Base-by-base conservation (phyloP, 1,139 yeast species). In the Blastobotrys proliferans region DNA sequence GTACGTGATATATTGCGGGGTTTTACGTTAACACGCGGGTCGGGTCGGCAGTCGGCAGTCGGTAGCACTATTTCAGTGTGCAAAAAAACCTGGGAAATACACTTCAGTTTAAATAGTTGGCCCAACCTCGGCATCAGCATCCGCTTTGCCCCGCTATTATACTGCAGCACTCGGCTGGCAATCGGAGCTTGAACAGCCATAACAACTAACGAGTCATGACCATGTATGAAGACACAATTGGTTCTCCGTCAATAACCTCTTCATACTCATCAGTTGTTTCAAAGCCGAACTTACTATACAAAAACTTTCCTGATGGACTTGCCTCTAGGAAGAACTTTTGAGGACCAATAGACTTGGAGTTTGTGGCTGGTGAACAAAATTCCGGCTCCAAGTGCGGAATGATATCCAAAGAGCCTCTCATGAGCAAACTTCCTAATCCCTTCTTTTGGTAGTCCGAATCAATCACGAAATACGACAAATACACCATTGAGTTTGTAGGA, bases 351-450 rank as follows among this genome's bases (percentile, higher is more conserved):
- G 27, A 24, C 20, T 2, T 5, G n/a, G n/a, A n/a, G n/a, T n/a
- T n/a, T n/a, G 24, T 14, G 17, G 3, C 10, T 19, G 18, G 14
- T 8, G 14, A 13, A 11, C 11, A 10, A 25, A 43, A 43, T 13
- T 24, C 35, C 6, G 45, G 45, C 20, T 20, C 29, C 6, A 18
- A n/a, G n/a, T 21, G 11, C 2, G 46, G 43, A 13, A 38, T 42
- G 31, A 10, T n/a, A 19, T 34, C 46, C 28, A 40, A 34, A 6
- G 55, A 58, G 10, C 28, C 20, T n/a, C 46, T 41, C 42, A 77
- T 57, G 25, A 76, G 53, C 4, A 22, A 22, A 2, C 58, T 35
- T 1, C 81, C 82, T 3, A 68, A 40, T 11, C 64, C 58, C n/a
- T 45, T 44, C 11, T 63, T 57, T 47, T 70, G 76, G 44, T 43